Evolutionary conservation across 106 monocot genomes (phyloP).

Genomic region (Platanthera zijinensis): DNA sequence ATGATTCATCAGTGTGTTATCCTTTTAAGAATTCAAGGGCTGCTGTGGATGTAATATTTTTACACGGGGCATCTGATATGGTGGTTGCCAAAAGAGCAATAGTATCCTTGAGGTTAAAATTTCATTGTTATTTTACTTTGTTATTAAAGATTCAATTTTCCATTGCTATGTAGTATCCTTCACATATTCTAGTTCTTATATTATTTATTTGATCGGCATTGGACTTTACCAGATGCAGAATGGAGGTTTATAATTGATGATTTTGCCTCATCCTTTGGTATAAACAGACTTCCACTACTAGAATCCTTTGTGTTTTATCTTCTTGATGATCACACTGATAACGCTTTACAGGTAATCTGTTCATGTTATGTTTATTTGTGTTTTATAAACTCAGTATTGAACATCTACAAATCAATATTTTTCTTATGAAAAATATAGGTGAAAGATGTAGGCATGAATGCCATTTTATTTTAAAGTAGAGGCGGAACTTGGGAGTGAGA

Average conservation of each 20-base stretch:
- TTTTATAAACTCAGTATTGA: not conserved
- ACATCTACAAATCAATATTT: not conserved
- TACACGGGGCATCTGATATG: constrained; percentile 79
- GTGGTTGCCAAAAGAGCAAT: constrained; percentile 86
- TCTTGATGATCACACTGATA: constrained; percentile 69
- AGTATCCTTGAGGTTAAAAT: constrained; percentile 62
- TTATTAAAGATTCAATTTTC: not conserved
- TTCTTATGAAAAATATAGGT: not conserved
- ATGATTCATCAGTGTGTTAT: constrained; percentile 28
- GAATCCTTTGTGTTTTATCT: constrained; percentile 86
- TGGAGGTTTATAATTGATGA: constrained; percentile 84
- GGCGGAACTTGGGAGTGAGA: not conserved
- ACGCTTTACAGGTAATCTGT: constrained; percentile 64
- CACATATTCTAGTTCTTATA: constrained; percentile 71
- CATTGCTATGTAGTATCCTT: constrained; percentile 21
- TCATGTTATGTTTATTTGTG: not conserved
- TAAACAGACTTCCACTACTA: constrained; percentile 30
- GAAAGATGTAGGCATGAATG: not conserved
- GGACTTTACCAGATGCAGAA: constrained; percentile 58
- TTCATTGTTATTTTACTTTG: not conserved
- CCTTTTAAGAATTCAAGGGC: constrained; percentile 62
- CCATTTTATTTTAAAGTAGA: not conserved
- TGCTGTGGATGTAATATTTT: constrained; percentile 76
- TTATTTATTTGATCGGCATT: constrained; percentile 88
- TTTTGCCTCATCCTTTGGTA: constrained; percentile 73